Percentiles rank a stretch among this genome's conserved stretches.
These are phyloP conservation scores for Bidens hawaiensis DNA, from an alignment of 140 eudicot genomes.

Conservation along the genomic window DNA sequence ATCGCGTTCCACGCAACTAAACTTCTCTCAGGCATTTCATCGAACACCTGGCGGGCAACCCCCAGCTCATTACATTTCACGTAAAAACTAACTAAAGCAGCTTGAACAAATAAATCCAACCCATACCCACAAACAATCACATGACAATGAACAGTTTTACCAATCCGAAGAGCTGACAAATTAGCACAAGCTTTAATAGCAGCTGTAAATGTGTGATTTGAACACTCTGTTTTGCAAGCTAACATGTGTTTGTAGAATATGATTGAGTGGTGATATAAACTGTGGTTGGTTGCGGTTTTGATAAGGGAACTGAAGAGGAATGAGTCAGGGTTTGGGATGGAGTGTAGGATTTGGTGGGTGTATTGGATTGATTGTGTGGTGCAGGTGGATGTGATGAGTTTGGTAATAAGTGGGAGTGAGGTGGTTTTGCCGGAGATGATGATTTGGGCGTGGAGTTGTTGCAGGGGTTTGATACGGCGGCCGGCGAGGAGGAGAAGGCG, in stretches of 20 bases:
- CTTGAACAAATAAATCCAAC: conserved; percentile 38
- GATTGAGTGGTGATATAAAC: conserved; percentile 32
- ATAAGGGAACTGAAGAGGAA: conserved; percentile 60
- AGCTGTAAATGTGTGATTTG: conserved; percentile 46
- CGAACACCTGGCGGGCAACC: conserved; percentile 43
- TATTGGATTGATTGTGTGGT: conserved; percentile 34
- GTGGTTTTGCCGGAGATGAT: conserved; percentile 36
- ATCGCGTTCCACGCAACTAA: conserved; percentile 51
- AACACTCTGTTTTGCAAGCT: conserved; percentile 4
- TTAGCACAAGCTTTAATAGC: conserved; percentile 52
- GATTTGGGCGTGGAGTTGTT: conserved; percentile 55
- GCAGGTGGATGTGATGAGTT: conserved; percentile 37
- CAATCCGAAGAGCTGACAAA: conserved; percentile 16
- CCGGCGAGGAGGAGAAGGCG: conserved; percentile 37
- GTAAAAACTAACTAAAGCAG: conserved; percentile 44
- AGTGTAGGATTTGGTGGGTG: conserved; percentile 35
- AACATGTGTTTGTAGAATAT: conserved; percentile 44
- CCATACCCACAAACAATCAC: conserved; percentile 40
- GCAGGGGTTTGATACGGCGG: conserved; percentile 43
- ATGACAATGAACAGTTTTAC: conserved; percentile 40
- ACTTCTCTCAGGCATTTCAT: conserved; percentile 51
- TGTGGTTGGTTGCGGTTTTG: conserved; percentile 42
- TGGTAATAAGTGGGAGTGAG: conserved; percentile 46
- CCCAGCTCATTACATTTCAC: conserved; percentile 32
- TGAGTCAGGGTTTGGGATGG: conserved; percentile 44